These are phyloP conservation scores for Paxillus involutus DNA, from an alignment of 768 basidiomycete genomes.

Conservation along the genomic window DNA sequence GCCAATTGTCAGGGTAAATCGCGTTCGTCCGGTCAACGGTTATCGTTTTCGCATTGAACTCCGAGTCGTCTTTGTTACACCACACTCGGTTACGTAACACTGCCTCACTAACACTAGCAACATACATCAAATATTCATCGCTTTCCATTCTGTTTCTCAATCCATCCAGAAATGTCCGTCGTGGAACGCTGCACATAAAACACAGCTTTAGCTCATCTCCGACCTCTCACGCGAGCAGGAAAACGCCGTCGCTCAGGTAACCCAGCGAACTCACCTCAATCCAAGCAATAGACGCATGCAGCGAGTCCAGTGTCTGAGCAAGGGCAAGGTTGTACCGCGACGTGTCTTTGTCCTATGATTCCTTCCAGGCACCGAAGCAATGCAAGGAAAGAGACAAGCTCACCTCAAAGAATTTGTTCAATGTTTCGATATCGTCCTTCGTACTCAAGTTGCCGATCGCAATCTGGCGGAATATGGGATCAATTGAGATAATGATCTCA, in stretches of 20 bases:
- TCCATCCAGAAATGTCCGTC: constrained; percentile 55
- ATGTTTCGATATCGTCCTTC: constrained; percentile 60
- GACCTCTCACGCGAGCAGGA: not conserved
- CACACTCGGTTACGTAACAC: constrained; percentile 16
- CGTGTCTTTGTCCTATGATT: constrained; percentile 57
- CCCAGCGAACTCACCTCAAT: constrained; percentile 48
- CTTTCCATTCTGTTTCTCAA: constrained; percentile 24
- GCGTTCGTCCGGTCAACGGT: constrained; percentile 11
- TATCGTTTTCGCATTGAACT: no score
- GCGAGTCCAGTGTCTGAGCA: constrained; percentile 66
- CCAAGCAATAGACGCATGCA: constrained; percentile 60
- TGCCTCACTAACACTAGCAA: not conserved
- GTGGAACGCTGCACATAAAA: constrained; percentile 49
- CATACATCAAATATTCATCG: not conserved
- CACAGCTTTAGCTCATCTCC: constrained; percentile 4
- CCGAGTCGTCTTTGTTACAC: not conserved
- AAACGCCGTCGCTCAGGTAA: not conserved
- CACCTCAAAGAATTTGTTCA: constrained; percentile 77
- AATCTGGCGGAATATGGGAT: constrained; percentile 27
- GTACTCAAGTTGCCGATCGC: constrained; percentile 55
- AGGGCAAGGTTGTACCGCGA: constrained; percentile 67
- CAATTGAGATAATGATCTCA: not conserved
- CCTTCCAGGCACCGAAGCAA: not conserved
- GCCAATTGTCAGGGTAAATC: not conserved
- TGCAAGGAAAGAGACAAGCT: constrained; percentile 8